Conservation (phyloP, 1,284 basidiomycete genomes). For the Ganoderma leucocontextum region DNA sequence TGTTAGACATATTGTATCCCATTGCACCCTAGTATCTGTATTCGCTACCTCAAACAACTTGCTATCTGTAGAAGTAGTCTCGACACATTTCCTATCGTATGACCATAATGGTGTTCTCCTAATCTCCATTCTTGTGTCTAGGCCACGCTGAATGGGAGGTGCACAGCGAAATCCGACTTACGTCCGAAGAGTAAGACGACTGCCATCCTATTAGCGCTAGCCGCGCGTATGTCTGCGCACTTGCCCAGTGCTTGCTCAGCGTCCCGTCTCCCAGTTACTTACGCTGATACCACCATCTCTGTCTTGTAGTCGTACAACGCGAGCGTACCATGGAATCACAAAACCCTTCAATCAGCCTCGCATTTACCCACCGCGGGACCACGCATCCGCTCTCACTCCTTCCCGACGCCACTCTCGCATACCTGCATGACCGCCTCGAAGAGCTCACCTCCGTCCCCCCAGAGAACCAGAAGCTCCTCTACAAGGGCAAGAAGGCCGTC, state of each 20-base stretch:
- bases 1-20: background rate
- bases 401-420: conserved; percentile 54
- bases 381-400: conserved; percentile 54
- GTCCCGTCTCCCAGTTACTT: background rate
- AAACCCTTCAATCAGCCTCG: conserved; percentile 29
- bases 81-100: background rate
- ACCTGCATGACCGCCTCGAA: conserved; percentile 59
- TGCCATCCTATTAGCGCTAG: background rate
- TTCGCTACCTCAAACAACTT: background rate
- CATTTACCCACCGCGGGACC: conserved; percentile 57
- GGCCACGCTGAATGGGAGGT: background rate
- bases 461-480: conserved; percentile 72
- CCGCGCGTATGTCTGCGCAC: background rate
- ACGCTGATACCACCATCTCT: background rate
- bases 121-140: background rate
- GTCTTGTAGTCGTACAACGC: background rate
- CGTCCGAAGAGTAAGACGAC: background rate
- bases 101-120: background rate
- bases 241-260: background rate
- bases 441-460: conserved; percentile 71
- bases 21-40: background rate
- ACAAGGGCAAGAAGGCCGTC: conserved; percentile 68
- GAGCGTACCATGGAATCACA: conserved; percentile 18
- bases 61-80: conserved; percentile 16
- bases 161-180: no score